These are phyloP conservation scores for Circinella minor DNA, from an alignment of 371 early-diverging fungal genomes.

Conservation along the genomic window DNA sequence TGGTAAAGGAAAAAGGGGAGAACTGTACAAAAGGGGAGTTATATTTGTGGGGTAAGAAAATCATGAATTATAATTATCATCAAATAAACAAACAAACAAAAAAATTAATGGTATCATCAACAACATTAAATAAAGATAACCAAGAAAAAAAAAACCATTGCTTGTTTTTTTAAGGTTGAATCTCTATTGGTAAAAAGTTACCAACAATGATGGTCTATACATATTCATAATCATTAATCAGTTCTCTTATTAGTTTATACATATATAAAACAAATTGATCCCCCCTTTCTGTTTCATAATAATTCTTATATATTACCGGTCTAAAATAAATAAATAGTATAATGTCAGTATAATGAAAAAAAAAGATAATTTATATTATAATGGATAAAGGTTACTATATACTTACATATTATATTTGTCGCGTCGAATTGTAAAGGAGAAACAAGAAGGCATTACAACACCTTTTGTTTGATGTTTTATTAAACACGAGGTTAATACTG, in stretches of 20 bases:
- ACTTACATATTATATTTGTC: constrained; percentile 84
- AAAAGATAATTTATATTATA: not conserved
- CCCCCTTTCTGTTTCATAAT: not conserved
- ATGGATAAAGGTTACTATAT: not conserved
- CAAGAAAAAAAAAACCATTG: not conserved
- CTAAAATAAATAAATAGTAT: constrained; percentile 10
- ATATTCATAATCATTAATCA: not conserved
- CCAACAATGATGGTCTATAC: constrained; percentile 69
- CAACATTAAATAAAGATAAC: not conserved
- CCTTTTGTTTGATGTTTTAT: constrained; percentile 62
- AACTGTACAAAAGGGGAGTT: too few relatives aligned
- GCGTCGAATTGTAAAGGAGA: constrained; percentile 92
- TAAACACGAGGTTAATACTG: constrained; percentile 88
- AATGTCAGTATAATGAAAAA: too few relatives aligned
- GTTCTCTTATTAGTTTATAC: not conserved
- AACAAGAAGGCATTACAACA: constrained; percentile 78
- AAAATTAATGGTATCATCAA: too few relatives aligned
- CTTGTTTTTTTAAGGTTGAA: constrained; percentile 4
- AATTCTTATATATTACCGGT: constrained; percentile 23
- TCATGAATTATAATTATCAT: not conserved
- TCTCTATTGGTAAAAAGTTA: constrained; percentile 77
- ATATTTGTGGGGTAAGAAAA: not conserved
- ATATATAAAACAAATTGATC: not conserved
- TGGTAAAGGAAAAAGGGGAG: too few relatives aligned
- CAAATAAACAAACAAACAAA: too few relatives aligned